Conservation (phyloP, 2,329 filamentous ascomycete genomes). For the Coleophoma cylindrospora region DNA sequence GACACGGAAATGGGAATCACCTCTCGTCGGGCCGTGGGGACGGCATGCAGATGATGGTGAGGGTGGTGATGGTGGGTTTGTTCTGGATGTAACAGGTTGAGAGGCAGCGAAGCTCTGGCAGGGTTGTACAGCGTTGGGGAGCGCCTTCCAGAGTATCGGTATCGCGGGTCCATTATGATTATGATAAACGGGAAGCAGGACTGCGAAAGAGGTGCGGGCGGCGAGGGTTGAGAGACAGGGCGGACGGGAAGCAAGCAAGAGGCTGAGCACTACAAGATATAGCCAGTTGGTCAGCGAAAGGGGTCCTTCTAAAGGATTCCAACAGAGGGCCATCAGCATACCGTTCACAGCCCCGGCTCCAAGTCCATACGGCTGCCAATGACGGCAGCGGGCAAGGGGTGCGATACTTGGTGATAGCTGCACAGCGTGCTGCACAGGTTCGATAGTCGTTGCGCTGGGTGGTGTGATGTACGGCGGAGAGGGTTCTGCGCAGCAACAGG, state of each 20-base stretch:
- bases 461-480: background rate
- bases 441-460: background rate
- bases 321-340: background rate
- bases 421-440: background rate
- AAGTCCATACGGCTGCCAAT: too few relatives aligned
- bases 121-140: constrained; percentile 41
- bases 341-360: background rate
- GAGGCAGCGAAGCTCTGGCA: constrained; percentile 48
- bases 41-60: constrained; percentile 47
- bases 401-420: too few relatives aligned
- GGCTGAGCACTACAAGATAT: background rate
- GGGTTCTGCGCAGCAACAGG: background rate
- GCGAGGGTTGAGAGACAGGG: background rate
- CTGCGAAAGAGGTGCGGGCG: too few relatives aligned
- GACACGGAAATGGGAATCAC: constrained; percentile 25
- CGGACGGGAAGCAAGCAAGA: background rate
- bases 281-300: background rate
- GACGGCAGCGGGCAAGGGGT: too few relatives aligned
- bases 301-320: background rate
- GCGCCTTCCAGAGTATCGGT: constrained; percentile 37
- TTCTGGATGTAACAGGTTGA: constrained; percentile 41
- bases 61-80: constrained; percentile 38
- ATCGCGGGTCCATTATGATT: constrained; percentile 40
- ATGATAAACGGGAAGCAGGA: constrained; percentile 1
- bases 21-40: constrained; percentile 36